These are phyloP conservation scores for Quercus rubra DNA, from an alignment of 306 rosid species.

Conservation along the genomic window DNA sequence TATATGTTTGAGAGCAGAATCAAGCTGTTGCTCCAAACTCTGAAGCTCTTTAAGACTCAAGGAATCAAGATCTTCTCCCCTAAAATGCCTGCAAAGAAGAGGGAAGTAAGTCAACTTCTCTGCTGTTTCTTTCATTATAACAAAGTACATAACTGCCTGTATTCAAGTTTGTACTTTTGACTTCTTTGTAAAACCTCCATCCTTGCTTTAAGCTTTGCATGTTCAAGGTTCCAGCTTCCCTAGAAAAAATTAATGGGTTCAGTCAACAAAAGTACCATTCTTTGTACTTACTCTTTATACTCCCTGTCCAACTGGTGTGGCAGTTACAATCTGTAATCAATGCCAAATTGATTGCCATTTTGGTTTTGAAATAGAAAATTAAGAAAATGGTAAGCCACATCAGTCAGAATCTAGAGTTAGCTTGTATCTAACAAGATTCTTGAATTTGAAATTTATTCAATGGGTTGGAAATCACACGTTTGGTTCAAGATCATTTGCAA, in stretches of 20 bases:
- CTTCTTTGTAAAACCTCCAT: conserved; percentile 65
- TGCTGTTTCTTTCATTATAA: neutral
- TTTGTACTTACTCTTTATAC: too few relatives aligned
- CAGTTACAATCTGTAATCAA: neutral
- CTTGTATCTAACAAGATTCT: neutral
- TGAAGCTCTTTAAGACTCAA: conserved; percentile 71
- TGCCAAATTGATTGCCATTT: neutral
- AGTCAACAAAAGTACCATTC: neutral
- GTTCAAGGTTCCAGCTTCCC: conserved; percentile 80
- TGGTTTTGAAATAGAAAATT: neutral
- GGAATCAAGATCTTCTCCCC: conserved; percentile 73
- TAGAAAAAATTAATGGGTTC: conserved; percentile 8
- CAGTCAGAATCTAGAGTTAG: neutral
- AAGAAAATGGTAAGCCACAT: neutral
- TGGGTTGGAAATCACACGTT: conserved; percentile 31
- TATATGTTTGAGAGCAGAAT: conserved; percentile 67
- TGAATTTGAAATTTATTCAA: neutral
- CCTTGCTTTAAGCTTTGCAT: conserved; percentile 82
- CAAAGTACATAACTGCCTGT: neutral
- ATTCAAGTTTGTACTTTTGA: conserved; percentile 40
- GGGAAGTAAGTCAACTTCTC: neutral
- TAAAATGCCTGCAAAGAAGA: conserved; percentile 55
- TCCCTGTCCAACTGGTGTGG: too few relatives aligned
- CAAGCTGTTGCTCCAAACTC: conserved; percentile 85
- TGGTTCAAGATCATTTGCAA: conserved; percentile 35